Conservation (phyloP, 495 filamentous ascomycete genomes). For the Xylaria bambusicola region DNA sequence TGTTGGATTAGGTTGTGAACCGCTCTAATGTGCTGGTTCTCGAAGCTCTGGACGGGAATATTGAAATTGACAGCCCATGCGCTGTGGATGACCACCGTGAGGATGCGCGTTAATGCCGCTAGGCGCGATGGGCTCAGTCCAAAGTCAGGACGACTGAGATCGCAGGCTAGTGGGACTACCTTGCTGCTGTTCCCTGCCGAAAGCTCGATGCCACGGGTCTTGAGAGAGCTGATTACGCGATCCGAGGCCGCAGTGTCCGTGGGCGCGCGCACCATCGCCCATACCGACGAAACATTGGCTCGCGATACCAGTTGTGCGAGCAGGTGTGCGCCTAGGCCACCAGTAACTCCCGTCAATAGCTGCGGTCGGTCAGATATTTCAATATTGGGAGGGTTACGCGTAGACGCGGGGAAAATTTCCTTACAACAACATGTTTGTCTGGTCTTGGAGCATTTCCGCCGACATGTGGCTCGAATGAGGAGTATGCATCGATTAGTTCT, state of each 20-base stretch:
- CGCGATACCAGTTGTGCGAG: conserved; percentile 41
- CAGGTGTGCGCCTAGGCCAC: conserved; percentile 59
- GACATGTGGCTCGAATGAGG: conserved; percentile 44
- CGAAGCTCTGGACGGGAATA: conserved; percentile 42
- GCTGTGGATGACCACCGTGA: conserved; percentile 57
- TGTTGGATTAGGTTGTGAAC: conserved; percentile 56
- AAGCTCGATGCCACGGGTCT: conserved; percentile 17
- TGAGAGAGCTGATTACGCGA: conserved; percentile 28
- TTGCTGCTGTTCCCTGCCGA: conserved; percentile 30
- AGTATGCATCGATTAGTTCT: conserved; percentile 54
- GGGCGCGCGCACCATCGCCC: conserved; percentile 56
- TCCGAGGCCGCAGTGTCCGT: conserved; percentile 20
- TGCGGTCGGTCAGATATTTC: conserved; percentile 21
- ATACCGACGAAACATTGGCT: conserved; percentile 29
- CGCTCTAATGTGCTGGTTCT: conserved; percentile 50
- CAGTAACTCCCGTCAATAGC: conserved; percentile 60
- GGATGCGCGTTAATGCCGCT: conserved; percentile 37
- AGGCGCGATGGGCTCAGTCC: conserved; percentile 46
- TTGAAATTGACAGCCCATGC: conserved; percentile 65
- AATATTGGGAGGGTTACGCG: conserved; percentile 19
- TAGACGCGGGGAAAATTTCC: not conserved
- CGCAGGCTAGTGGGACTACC: conserved; percentile 46
- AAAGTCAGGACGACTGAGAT: conserved; percentile 42
- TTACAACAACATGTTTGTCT: conserved; percentile 7
- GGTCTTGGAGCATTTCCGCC: not conserved